Percentiles rank a stretch among this genome's conserved stretches.
Evolutionary conservation across 2,329 filamentous ascomycete genomes (phyloP).

Genomic region (Nothophaeocryptopus gaeumannii): DNA sequence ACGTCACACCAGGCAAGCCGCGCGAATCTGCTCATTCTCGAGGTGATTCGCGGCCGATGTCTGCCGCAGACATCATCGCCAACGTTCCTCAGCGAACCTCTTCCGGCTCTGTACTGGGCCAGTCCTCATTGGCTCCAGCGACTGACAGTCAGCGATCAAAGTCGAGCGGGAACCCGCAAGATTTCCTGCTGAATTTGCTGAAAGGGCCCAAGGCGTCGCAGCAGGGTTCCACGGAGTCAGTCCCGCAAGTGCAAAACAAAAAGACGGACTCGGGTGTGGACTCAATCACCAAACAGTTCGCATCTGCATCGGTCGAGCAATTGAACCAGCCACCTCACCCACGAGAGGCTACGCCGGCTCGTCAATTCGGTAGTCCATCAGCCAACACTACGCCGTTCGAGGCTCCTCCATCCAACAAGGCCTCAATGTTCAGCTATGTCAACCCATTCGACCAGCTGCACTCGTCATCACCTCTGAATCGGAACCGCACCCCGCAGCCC

Average conservation of each 20-base stretch:
- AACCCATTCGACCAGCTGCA: conserved; percentile 71
- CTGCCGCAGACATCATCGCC: conserved; percentile 57
- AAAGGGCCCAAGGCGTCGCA: conserved; percentile 56
- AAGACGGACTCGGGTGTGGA: conserved; percentile 32
- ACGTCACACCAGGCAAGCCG: conserved; percentile 18
- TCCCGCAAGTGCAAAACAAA: conserved; percentile 14
- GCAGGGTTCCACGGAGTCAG: conserved; percentile 34
- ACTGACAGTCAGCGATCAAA: conserved; percentile 29
- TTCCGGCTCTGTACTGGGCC: conserved; percentile 30
- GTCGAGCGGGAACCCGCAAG: conserved; percentile 50
- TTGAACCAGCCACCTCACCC: conserved; percentile 26
- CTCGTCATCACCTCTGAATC: conserved; percentile 62
- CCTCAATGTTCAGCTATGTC: conserved; percentile 63
- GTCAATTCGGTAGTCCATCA: conserved; percentile 31
- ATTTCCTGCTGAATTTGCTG: conserved; percentile 80
- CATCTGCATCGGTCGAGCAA: conserved; percentile 44
- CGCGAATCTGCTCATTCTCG: conserved; percentile 16
- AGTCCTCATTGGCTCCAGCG: conserved; percentile 32
- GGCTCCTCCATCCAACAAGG: conserved; percentile 37
- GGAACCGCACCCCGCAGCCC: conserved; percentile 53
- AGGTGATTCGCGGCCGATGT: conserved; percentile 37
- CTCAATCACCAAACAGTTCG: conserved; percentile 45
- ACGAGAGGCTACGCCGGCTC: conserved; percentile 28
- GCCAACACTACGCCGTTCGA: conserved; percentile 39
- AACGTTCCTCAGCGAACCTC: conserved; percentile 51